Conservation (phyloP, 1,284 basidiomycete species). For the Ganoderma leucocontextum region DNA sequence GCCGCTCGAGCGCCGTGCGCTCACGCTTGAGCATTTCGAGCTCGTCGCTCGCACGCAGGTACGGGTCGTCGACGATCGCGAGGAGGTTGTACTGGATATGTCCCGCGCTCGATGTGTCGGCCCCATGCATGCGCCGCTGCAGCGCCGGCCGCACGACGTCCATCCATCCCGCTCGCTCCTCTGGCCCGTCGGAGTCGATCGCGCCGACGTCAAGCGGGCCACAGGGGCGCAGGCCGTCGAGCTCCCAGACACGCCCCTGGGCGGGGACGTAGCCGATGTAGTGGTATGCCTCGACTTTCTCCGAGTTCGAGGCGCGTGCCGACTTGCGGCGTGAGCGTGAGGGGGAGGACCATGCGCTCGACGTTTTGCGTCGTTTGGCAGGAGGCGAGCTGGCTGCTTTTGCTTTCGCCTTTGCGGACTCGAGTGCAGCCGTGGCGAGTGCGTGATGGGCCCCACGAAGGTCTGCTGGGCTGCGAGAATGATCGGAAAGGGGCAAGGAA, state of each 20-base stretch:
- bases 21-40: constrained; percentile 61
- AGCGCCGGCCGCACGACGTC: constrained; percentile 66
- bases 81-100: constrained; percentile 67
- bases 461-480: constrained; percentile 58
- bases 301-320: constrained; percentile 21
- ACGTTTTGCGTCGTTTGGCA: constrained; percentile 50
- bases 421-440: constrained; percentile 53
- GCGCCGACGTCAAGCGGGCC: constrained; percentile 70
- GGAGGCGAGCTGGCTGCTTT: constrained; percentile 44
- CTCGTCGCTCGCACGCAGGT: constrained; percentile 57
- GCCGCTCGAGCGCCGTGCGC: constrained; percentile 52
- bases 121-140: constrained; percentile 60
- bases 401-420: constrained; percentile 43
- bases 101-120: constrained; percentile 41
- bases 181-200: constrained; percentile 40
- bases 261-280: constrained; percentile 72
- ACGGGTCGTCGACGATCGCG: constrained; percentile 62
- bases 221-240: constrained; percentile 47
- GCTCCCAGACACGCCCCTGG: constrained; percentile 69
- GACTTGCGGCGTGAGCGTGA: constrained; percentile 34
- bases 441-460: constrained; percentile 58
- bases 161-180: constrained; percentile 53
- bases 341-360: constrained; percentile 30
- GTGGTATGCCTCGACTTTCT: constrained; percentile 60
- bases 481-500: constrained; percentile 6